Base-by-base conservation (phyloP, 1,284 basidiomycete species). In the Cerioporus squamosus region DNA sequence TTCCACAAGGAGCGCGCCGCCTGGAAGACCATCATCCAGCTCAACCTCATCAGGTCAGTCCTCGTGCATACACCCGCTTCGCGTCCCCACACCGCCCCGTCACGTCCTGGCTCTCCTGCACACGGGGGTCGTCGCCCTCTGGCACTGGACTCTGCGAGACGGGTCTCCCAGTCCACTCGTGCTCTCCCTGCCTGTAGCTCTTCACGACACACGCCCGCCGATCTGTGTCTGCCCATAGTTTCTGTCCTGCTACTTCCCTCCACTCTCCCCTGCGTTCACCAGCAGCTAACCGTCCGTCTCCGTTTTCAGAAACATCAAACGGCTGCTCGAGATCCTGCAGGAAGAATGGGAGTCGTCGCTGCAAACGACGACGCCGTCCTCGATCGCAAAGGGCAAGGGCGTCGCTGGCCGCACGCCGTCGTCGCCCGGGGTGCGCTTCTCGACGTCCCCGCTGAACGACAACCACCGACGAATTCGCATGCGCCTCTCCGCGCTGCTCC, bases 1-100 rank as follows among this genome's bases (percentile, higher is more conserved):
- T 88, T 89, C 56, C 79, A 80, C 51, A 75, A 69, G 44, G 86
- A 90, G 60, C 77, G 82, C 20, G 67, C 75, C 0, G 78, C 82
- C 14, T 90, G 88, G 87, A 81, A 79, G 59, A 79, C 81, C 14
- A 80, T 90, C 54, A 80, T 90, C 26, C 85, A 90, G 61, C 80
- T 90, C 44, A 90, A 90, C 67, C 72, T 90, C 60, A 87, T 90
- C 57, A 75, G 81, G 83, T 86, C 57, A 15, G 77, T 69, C 39
- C 20, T 29, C 5, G 29, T 29, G 29, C 29, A 29, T 29, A 29
- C 10, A 29, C 29, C 29, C 29, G 10, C 29, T 10, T n/a, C n/a
- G n/a, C n/a, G n/a, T n/a, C n/a, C n/a, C n/a, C n/a, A n/a, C n/a
- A n/a, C n/a, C n/a, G n/a, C n/a, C n/a, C n/a, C n/a, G n/a, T n/a